phyloP scores from a whole-genome alignment of 2,329 filamentous ascomycete genomes.

The Aspergillus spinulosporus region DNA sequence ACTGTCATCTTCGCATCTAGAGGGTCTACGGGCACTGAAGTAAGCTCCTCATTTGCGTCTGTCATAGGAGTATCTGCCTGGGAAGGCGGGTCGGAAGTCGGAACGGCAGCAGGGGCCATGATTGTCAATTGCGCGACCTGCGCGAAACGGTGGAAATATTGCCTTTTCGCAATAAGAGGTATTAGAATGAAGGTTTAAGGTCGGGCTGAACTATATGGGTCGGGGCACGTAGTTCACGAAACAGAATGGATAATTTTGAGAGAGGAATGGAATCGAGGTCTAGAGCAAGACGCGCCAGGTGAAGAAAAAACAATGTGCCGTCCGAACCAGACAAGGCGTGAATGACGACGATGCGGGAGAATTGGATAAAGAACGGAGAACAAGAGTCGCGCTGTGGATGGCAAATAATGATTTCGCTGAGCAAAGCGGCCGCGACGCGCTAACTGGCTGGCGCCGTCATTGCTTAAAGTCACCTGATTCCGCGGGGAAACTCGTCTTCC shows the following conservation, averaged over 20 bases:
- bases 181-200: background rate
- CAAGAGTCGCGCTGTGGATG: constrained; percentile 35
- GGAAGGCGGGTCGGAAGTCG: constrained; percentile 44
- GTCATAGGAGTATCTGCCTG: constrained; percentile 51
- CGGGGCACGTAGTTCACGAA: background rate
- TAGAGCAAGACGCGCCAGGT: background rate
- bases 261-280: background rate
- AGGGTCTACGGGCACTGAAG: constrained; percentile 39
- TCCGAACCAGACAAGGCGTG: constrained; percentile 1
- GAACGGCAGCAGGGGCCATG: constrained; percentile 45
- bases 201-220: constrained; percentile 6
- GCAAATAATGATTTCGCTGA: constrained; percentile 31
- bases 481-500: constrained; percentile 31
- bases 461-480: constrained; percentile 28
- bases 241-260: background rate
- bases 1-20: constrained; percentile 44
- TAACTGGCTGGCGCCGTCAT: constrained; percentile 35
- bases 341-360: constrained; percentile 3
- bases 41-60: constrained; percentile 42
- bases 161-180: background rate
- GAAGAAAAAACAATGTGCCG: background rate
- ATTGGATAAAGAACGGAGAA: constrained; percentile 21
- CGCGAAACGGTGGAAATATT: constrained; percentile 21
- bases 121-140: constrained; percentile 29
- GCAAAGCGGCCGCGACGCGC: constrained; percentile 31